Conservation (phyloP, 495 filamentous ascomycete genomes). For the Aspergillus kassunensis region DNA sequence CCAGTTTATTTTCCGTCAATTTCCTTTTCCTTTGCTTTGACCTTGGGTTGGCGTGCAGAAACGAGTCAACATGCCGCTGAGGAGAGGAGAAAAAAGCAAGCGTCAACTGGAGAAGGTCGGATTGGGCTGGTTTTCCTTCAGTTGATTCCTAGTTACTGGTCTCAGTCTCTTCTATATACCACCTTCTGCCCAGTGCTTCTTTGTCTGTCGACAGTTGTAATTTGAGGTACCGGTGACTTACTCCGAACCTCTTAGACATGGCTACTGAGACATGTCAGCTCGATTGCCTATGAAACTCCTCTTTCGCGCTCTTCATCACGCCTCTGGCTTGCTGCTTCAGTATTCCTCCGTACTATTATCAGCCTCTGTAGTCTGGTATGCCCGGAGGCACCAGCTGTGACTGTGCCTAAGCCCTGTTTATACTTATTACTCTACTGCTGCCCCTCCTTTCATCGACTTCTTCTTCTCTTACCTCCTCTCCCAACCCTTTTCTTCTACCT, state of each 20-base stretch:
- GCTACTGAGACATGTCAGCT: constrained; percentile 3
- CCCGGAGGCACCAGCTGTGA: constrained; percentile 20
- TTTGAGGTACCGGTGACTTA: constrained; percentile 1
- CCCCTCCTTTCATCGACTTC: constrained; percentile 2
- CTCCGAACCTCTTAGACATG: constrained; percentile 4
- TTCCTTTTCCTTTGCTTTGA: constrained; percentile 7
- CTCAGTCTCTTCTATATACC: constrained; percentile 3
- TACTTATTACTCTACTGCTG: constrained; percentile 18
- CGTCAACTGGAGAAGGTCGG: constrained; percentile 15
- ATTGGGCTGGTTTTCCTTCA: constrained; percentile 21
- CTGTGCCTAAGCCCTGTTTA: constrained; percentile 30
- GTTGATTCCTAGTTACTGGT: neutral
- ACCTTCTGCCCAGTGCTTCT: no score
- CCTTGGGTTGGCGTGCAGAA: constrained; percentile 15
- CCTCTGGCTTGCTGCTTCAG: constrained; percentile 6
- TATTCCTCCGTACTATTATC: constrained; percentile 24
- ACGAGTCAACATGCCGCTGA: constrained; percentile 11
- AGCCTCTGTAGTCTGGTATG: constrained; percentile 21
- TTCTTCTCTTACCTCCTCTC: neutral
- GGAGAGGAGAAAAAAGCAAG: constrained; percentile 17
- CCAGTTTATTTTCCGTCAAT: neutral
- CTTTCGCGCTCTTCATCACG: no score
- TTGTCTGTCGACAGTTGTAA: constrained; percentile 3
- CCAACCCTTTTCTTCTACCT: constrained; percentile 7
- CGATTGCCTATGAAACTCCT: constrained; percentile 19